phyloP scores from a whole-genome alignment of 2,329 filamentous ascomycete species.

The Aphanocladium album region DNA sequence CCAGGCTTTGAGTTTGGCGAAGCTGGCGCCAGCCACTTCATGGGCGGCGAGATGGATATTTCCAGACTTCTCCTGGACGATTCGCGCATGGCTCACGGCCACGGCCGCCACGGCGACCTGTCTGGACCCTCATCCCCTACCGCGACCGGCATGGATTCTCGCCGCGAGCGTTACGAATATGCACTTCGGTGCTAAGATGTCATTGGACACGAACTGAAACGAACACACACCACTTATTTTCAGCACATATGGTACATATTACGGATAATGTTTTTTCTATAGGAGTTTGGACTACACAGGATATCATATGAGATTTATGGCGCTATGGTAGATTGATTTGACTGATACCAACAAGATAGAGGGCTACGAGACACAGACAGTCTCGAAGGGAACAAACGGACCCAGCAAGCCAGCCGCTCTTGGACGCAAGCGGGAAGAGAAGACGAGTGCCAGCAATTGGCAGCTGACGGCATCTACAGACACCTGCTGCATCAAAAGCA shows the following conservation, averaged over 20 bases:
- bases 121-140: conserved; percentile 22
- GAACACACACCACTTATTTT: conserved; percentile 10
- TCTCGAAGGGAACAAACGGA: conserved; percentile 11
- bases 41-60: conserved; percentile 57
- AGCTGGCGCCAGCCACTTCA: conserved; percentile 32
- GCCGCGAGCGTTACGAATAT: conserved; percentile 17
- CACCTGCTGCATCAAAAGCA: conserved; percentile 4
- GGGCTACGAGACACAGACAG: conserved; percentile 8
- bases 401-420: conserved; percentile 8
- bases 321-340: conserved; percentile 10
- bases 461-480: conserved; percentile 9
- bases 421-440: background rate
- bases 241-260: background rate
- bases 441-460: background rate
- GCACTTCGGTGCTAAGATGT: conserved; percentile 17
- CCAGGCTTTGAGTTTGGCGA: conserved; percentile 43
- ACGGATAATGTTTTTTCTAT: conserved; percentile 3
- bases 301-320: conserved; percentile 12
- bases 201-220: background rate
- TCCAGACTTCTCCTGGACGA: conserved; percentile 56
- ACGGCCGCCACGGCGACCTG: conserved; percentile 24
- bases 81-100: conserved; percentile 26
- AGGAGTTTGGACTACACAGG: conserved; percentile 13
- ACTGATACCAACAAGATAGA: conserved; percentile 13
- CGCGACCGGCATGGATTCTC: conserved; percentile 15